Evolutionary conservation across 805 yeast species (phyloP).

Genomic region (Cephaloascus albidus): DNA sequence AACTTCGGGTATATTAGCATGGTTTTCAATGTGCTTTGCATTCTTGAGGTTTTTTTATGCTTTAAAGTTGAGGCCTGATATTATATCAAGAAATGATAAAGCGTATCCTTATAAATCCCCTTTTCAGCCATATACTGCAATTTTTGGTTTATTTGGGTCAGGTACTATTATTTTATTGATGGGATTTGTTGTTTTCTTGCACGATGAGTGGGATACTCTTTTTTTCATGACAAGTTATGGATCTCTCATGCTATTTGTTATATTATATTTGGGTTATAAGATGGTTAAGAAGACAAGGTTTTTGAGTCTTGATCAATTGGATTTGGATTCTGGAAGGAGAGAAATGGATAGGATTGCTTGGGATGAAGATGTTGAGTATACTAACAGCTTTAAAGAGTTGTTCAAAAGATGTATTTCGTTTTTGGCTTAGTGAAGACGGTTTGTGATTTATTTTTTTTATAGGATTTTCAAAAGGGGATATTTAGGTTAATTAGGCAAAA

Average conservation of each 20-base stretch:
- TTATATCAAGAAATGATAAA: conserved; percentile 42
- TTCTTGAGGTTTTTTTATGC: conserved; percentile 47
- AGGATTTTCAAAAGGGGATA: too few relatives aligned
- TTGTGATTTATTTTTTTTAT: too few relatives aligned
- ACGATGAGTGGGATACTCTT: conserved; percentile 37
- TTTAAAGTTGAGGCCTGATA: conserved; percentile 43
- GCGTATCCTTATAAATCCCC: conserved; percentile 48
- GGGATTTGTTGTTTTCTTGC: conserved; percentile 44
- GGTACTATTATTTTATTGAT: conserved; percentile 29
- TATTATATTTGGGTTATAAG: conserved; percentile 41
- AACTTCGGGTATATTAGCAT: conserved; percentile 68
- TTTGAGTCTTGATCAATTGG: conserved; percentile 64
- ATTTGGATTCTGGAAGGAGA: conserved; percentile 76
- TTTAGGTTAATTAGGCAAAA: too few relatives aligned
- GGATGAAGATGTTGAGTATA: conserved; percentile 58
- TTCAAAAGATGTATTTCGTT: conserved; percentile 21
- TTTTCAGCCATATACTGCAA: conserved; percentile 45
- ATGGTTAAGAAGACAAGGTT: conserved; percentile 51
- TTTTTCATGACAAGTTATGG: conserved; percentile 49
- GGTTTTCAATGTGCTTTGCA: conserved; percentile 61
- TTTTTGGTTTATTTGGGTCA: conserved; percentile 36
- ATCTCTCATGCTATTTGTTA: conserved; percentile 31
- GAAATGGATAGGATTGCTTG: conserved; percentile 75
- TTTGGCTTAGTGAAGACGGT: conserved; percentile 20
- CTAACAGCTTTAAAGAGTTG: conserved; percentile 21